Evolutionary conservation across 345 rosid genomes (phyloP).

Genomic region (Xanthoceras sorbifolium): DNA sequence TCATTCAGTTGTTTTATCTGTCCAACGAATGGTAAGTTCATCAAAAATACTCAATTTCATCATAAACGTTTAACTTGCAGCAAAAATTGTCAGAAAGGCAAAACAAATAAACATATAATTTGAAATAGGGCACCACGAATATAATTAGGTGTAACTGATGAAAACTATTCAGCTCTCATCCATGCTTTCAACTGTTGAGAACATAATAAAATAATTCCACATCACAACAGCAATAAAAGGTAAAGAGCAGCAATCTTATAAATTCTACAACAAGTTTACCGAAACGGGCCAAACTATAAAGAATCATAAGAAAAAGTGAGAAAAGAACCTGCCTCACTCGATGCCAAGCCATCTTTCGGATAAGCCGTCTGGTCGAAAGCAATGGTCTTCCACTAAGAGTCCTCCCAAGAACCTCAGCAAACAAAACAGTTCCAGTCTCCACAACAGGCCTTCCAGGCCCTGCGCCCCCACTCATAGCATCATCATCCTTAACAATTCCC

Average conservation of each 20-base stretch:
- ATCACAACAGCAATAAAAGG: background rate
- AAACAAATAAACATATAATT: background rate
- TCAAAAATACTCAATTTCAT: constrained; percentile 16
- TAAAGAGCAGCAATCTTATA: constrained; percentile 10
- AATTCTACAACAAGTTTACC: background rate
- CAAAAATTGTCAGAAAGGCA: background rate
- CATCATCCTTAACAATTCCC: constrained; percentile 78
- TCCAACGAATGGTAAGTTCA: constrained; percentile 13
- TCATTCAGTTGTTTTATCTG: constrained; percentile 85
- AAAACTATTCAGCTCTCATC: background rate
- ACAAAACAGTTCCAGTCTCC: constrained; percentile 80
- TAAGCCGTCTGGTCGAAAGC: constrained; percentile 76
- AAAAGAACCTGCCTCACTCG: constrained; percentile 99
- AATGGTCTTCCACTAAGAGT: constrained; percentile 87
- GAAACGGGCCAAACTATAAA: background rate
- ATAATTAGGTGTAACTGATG: background rate
- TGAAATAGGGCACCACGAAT: background rate
- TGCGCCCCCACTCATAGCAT: constrained; percentile 40
- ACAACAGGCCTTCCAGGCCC: constrained; percentile 74
- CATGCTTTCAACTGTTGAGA: background rate
- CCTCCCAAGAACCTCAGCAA: constrained; percentile 90
- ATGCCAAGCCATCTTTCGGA: constrained; percentile 79
- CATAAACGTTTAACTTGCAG: constrained; percentile 7
- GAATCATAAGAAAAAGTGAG: constrained; percentile 40
- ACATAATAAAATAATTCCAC: background rate